Evolutionary conservation across 192 early-diverging fungal genomes (phyloP), one percentile per base, ranked within the genome.

Genomic region (Spizellomyces punctatus): DNA sequence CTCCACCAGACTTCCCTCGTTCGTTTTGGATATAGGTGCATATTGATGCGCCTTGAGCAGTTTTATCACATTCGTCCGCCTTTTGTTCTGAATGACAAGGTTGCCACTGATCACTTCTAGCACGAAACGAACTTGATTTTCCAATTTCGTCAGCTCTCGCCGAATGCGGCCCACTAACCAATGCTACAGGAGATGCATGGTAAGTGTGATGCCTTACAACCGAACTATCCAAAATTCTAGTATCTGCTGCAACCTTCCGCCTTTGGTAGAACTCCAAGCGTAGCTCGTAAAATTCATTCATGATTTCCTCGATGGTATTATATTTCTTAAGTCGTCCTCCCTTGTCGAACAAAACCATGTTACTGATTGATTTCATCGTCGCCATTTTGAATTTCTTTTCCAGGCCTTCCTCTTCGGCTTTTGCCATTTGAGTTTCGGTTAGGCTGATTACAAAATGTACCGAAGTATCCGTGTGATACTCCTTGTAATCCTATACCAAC

Each of bases 341-440:
- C 9, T 76, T 76, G 80, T 96, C 91, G 76, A 96, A 96, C 69
- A 91, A 91, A 5, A 95, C 92, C 90, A 96, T 92, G 76, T 96
- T 96, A 17, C 82, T 84, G 6, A 91, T 91, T 8, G 83, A 67
- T 63, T 95, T 84, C n/a, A 79, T 76, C 16, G 81, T 81, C 21
- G 75, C 72, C 10, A 94, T 72, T 78, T 90, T 91, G 71, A 96
- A 91, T 61, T 80, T 79, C 63, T 90, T 91, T 48, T 88, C 84
- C 17, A 95, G 69, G 1, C 92, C 95, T 44, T 92, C 85, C 12
- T 78, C 67, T 59, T 89, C 82, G 2, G 88, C 91, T 58, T 88
- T 84, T 6, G 71, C 69, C 88, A 94, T 85, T 46, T 93, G 82
- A 22, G 85, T 82, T 6, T 69, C 70, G 6, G 87, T 81, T 64